A percentile compares a stretch with the other conserved stretches of the same genome.
Evolutionary conservation across 257 asterid genomes (phyloP).

Genomic region (Solanum boliviense): DNA sequence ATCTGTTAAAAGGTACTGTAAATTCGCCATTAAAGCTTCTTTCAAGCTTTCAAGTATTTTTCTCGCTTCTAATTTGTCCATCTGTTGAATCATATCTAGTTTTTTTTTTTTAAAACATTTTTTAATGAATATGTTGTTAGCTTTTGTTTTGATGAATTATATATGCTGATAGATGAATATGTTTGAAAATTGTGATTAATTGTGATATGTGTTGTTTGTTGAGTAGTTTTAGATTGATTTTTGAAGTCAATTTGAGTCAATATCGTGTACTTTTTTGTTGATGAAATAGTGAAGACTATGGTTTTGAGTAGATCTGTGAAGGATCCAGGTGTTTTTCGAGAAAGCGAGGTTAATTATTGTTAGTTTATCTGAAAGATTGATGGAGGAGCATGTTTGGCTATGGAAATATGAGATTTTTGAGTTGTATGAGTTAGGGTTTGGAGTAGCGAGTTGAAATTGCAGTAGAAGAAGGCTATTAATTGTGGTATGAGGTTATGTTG

Average conservation of each 20-base stretch:
- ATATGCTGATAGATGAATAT: background rate
- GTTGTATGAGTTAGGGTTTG: background rate
- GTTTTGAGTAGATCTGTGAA: background rate
- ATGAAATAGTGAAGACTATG: background rate
- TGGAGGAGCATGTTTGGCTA: background rate
- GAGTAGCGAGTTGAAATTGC: background rate
- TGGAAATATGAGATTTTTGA: background rate
- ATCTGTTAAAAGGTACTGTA: slow-evolving; percentile 12
- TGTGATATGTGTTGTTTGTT: background rate
- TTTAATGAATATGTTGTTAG: background rate
- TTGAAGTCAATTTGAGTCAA: background rate
- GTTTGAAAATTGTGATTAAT: background rate
- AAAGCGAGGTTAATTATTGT: background rate
- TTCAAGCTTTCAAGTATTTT: background rate
- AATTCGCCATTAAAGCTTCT: background rate
- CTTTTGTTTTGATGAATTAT: background rate
- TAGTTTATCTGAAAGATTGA: background rate
- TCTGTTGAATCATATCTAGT: background rate
- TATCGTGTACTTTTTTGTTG: background rate
- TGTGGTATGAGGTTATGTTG: background rate
- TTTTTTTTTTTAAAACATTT: background rate
- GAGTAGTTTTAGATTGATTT: background rate
- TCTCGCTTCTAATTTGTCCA: background rate
- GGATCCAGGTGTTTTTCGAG: background rate
- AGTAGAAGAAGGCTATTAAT: background rate